These are phyloP conservation scores for Cichorium intybus DNA, from an alignment of 140 eudicot genomes.

Conservation along the genomic window DNA sequence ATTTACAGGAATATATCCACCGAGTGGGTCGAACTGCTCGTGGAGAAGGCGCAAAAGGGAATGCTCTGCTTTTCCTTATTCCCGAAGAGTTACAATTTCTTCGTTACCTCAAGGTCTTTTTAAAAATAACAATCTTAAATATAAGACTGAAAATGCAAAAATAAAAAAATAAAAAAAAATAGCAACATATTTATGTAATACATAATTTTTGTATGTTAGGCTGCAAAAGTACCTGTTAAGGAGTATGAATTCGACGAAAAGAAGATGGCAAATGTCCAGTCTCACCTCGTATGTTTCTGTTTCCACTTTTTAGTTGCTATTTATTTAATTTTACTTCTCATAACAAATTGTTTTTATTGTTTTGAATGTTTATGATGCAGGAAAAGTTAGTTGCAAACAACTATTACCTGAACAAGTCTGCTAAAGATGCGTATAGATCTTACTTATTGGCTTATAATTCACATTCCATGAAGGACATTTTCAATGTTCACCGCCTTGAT, in stretches of 20 bases:
- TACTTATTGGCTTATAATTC: constrained; percentile 81
- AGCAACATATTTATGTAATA: no score
- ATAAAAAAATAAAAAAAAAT: no score
- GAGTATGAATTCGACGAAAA: constrained; percentile 74
- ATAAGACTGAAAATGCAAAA: no score
- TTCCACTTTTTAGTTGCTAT: neutral
- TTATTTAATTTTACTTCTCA: neutral
- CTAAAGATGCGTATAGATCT: constrained; percentile 90
- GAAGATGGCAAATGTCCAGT: constrained; percentile 78
- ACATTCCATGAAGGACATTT: constrained; percentile 90
- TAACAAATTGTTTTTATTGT: no score
- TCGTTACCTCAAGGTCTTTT: constrained; percentile 64
- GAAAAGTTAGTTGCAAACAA: constrained; percentile 69
- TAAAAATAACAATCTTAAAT: neutral
- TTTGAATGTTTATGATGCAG: constrained; percentile 35
- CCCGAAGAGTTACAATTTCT: constrained; percentile 86
- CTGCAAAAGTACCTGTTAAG: constrained; percentile 83
- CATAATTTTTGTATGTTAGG: constrained; percentile 31
- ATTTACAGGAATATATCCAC: constrained; percentile 78
- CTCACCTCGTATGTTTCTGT: constrained; percentile 58
- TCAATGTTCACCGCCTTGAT: constrained; percentile 75
- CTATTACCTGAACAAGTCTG: constrained; percentile 79
- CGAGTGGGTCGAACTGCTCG: constrained; percentile 97
- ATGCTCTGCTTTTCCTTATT: constrained; percentile 73
- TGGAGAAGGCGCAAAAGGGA: constrained; percentile 91